phyloP scores from a whole-genome alignment of 805 yeast genomes.

The Vanderwaltozyma tropicalis region DNA sequence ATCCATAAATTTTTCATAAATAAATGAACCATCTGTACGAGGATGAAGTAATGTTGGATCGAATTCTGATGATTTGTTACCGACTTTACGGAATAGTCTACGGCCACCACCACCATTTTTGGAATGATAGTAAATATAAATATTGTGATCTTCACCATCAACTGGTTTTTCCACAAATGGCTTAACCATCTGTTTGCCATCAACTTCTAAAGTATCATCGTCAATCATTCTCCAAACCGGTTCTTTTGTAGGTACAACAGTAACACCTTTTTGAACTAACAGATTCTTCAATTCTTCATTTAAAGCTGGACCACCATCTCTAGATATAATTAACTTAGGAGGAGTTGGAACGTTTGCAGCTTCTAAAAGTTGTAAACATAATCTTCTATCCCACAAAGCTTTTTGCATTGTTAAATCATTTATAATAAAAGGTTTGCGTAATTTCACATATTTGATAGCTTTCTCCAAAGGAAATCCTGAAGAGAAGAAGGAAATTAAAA shows the following conservation, averaged over 20 bases:
- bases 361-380: conserved; percentile 70
- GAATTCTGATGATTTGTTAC: conserved; percentile 92
- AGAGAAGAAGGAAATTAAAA: conserved; percentile 85
- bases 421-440: conserved; percentile 80
- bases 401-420: conserved; percentile 88
- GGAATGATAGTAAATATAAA: conserved; percentile 79
- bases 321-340: conserved; percentile 69
- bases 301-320: conserved; percentile 94
- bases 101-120: conserved; percentile 97
- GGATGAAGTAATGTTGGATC: conserved; percentile 69
- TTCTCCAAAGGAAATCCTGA: conserved; percentile 93
- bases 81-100: conserved; percentile 85
- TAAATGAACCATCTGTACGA: conserved; percentile 81
- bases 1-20: conserved; percentile 93
- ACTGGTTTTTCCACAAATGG: conserved; percentile 98
- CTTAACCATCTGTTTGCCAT: conserved; percentile 62
- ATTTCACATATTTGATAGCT: conserved; percentile 81
- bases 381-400: conserved; percentile 92
- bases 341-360: conserved; percentile 87
- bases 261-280: conserved; percentile 52
- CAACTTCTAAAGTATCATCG: conserved; percentile 69
- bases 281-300: conserved; percentile 55
- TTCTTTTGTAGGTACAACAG: conserved; percentile 37
- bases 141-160: conserved; percentile 97
- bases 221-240: conserved; percentile 82